Base-by-base conservation (phyloP, 2,329 filamentous ascomycete species). In the Scolecobasidium constrictum region DNA sequence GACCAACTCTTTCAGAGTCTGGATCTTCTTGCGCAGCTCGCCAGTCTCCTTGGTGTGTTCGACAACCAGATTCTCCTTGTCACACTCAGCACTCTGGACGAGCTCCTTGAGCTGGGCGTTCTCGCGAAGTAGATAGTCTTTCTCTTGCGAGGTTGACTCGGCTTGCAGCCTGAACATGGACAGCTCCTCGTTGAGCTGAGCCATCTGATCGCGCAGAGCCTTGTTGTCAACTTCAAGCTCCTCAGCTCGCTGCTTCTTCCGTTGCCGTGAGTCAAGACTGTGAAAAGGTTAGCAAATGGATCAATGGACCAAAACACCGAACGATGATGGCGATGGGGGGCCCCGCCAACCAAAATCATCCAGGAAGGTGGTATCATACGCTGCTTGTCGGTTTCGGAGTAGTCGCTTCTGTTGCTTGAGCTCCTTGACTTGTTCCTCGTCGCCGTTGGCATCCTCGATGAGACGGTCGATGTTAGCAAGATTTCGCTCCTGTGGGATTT, bases 231-330 rank as follows among this genome's bases (percentile, higher is more conserved):
- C 83, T 63, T 96, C 92, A 36, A 96, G 77, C 54, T 92, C 81
- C 67, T 96, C 92, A 23, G 92, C 96, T 67, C 96, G 90, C 66
- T 86, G 83, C 77, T 96, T 96, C 75, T 96, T 98, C 54, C 92
- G 81, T 64, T 96, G 90, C 52, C 92, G 80, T 35, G 92, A 96
- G 67, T 96, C 90, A 54, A 98, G 83, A 52, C 86, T 94, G 50
- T 55, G 23, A 46, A 48, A 5, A 55, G 43, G 60, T 64, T 62
- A 64, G 61, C 60, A 46, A 39, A 53, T 38, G 52, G 51, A 50
- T 45, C 48, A 47, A 40, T 33, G 52, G 51, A 51, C 53, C 57
- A 55, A 60, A 61, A 56, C 46, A 50, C 41, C 28, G 47, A 35
- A 43, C 47, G 47, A 49, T 50, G 34, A 36, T 35, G 43, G 43